Evolutionary conservation across 805 yeast genomes (phyloP).

Genomic region (Teunomyces atbi): DNA sequence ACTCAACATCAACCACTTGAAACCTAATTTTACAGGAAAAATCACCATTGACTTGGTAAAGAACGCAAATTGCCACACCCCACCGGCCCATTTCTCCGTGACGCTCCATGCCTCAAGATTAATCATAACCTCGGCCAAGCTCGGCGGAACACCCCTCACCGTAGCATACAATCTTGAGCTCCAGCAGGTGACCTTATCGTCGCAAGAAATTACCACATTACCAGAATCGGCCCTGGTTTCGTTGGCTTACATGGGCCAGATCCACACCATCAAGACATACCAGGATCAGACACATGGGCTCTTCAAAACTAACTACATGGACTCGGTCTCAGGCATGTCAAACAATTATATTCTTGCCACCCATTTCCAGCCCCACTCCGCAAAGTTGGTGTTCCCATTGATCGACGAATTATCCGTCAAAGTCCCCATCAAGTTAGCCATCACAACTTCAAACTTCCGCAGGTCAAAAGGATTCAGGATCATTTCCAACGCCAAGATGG

Average conservation of each 20-base stretch:
- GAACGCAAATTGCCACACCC: constrained; percentile 19
- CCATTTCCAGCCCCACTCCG: constrained; percentile 69
- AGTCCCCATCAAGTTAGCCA: constrained; percentile 47
- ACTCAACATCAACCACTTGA: constrained; percentile 40
- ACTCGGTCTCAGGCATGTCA: constrained; percentile 46
- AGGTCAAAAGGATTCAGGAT: constrained; percentile 53
- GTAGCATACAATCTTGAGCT: constrained; percentile 40
- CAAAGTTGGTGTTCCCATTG: constrained; percentile 64
- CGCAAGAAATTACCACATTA: constrained; percentile 12
- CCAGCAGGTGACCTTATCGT: constrained; percentile 31
- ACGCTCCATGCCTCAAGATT: constrained; percentile 42
- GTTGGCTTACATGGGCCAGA: constrained; percentile 50
- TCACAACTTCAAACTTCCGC: constrained; percentile 45
- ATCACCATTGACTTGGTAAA: constrained; percentile 28
- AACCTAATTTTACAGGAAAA: constrained; percentile 48
- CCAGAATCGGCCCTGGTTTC: constrained; percentile 12
- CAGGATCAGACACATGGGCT: constrained; percentile 61
- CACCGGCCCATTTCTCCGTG: constrained; percentile 15
- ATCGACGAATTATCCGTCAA: constrained; percentile 63
- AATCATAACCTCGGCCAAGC: constrained; percentile 34
- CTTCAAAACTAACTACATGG: constrained; percentile 64
- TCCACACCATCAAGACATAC: constrained; percentile 50
- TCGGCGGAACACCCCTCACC: constrained; percentile 19
- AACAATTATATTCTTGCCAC: constrained; percentile 60
- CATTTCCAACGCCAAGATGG: constrained; percentile 47